Evolutionary conservation across 164 flowering plant genomes (phyloP), one percentile per base, ranked within the genome.

Genomic region (Houttuynia cordata): DNA sequence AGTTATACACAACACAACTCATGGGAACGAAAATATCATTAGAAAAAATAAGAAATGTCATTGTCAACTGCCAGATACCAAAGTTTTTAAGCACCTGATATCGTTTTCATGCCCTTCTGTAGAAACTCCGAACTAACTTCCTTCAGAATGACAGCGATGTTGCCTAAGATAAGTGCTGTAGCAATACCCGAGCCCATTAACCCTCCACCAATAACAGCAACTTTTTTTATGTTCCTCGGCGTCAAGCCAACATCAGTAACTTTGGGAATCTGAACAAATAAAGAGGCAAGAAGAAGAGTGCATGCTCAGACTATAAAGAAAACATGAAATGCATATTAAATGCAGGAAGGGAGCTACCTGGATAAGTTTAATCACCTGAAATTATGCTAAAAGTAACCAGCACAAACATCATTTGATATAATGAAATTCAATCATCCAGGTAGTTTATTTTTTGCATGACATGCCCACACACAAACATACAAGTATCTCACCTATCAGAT

Each of bases 141-240:
- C 73, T 93, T 93, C 22, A 93, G 85, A 63, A 93, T 67, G 67
- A 93, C 99, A 64, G 58, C 58, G 19, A 74, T 78, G 59, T 83
- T 81, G 78, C 88, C 70, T 58, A 83, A 53, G 24, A 90, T 60
- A 68, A 90, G 79, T 65, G 92, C 88, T 40, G 99, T 93, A 52
- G 97, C 94, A 58, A 91, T 91, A 70, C 98, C 96, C 65, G 96
- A 88, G 69, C 98, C 98, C 98, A 91, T 91, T 57, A 91, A 74
- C 65, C 98, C 98, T 59, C 98, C 96, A 68, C 98, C 98, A 75
- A 91, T 85, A 17, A 91, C 83, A 71, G 96, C 98, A 75, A 79
- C 95, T 78, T 87, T 91, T 71, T 78, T 80, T 24, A 87, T 63
- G n/a, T 64, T 70, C 74, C 88, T 81, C 58, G 98, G 92, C 74